A percentile compares a stretch with the other conserved stretches of the same genome.
Conservation (phyloP, 495 filamentous ascomycete species). For the Tuber magnatum region DNA sequence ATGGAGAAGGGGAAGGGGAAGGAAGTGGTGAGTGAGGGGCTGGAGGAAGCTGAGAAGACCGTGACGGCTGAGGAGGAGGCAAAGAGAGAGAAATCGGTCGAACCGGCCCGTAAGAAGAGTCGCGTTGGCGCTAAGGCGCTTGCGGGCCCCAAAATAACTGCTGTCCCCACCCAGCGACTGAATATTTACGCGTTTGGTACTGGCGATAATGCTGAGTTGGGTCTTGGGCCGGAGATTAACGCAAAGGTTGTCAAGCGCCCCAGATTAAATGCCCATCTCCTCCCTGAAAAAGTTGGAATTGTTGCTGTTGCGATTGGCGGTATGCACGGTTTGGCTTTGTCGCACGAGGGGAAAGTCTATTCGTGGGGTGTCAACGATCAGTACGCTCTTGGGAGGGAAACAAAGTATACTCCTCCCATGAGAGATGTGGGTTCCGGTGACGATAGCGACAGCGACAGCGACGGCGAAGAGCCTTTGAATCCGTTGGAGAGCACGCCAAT, state of each 20-base stretch:
- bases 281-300: conserved; percentile 55
- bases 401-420: conserved; percentile 46
- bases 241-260: conserved; percentile 62
- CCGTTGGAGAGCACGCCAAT: conserved; percentile 54
- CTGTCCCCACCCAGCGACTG: conserved; percentile 45
- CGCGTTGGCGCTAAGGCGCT: background rate
- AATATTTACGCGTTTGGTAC: conserved; percentile 65
- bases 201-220: conserved; percentile 61
- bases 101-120: conserved; percentile 41
- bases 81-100: conserved; percentile 46
- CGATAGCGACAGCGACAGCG: conserved; percentile 47
- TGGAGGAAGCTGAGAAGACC: conserved; percentile 23
- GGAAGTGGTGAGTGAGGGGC: conserved; percentile 10
- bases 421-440: conserved; percentile 49
- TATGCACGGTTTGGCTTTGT: conserved; percentile 61
- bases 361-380: conserved; percentile 71
- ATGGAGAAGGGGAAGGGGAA: conserved; percentile 6
- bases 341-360: conserved; percentile 57
- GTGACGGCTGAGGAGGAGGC: conserved; percentile 22
- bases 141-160: conserved; percentile 19
- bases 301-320: conserved; percentile 59
- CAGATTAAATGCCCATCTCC: conserved; percentile 55
- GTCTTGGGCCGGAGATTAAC: conserved; percentile 55
- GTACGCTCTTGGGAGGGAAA: conserved; percentile 59
- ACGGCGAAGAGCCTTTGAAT: conserved; percentile 52